Conservation (phyloP, 163 green algal genomes). For the Prototheca stagnorum region DNA sequence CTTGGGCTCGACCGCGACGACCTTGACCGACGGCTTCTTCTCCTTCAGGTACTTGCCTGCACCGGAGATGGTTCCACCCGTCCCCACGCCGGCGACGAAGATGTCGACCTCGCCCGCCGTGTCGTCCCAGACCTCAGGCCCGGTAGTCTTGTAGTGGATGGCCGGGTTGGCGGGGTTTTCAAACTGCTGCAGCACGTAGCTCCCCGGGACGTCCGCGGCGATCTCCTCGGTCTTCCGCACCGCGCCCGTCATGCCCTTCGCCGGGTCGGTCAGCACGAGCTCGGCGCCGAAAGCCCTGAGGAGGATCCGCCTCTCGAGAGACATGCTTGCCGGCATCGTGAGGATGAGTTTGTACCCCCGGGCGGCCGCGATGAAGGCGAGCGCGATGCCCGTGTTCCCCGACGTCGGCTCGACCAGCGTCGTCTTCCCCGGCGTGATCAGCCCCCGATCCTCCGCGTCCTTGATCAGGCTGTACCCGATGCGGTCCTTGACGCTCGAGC, state of each 20-base stretch:
- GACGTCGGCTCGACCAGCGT: conserved; percentile 88
- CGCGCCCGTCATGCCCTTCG: conserved; percentile 75
- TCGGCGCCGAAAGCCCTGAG: conserved; percentile 89
- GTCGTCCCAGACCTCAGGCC: conserved; percentile 86
- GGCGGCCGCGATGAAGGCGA: conserved; percentile 91
- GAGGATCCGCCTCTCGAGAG: conserved; percentile 79
- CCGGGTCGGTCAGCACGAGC: conserved; percentile 85
- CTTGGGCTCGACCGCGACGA: conserved; percentile 88
- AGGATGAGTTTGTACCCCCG: conserved; percentile 86
- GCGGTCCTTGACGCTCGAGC: conserved; percentile 38
- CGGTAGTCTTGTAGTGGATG: conserved; percentile 78
- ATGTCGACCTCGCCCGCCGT: conserved; percentile 71
- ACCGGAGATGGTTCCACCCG: conserved; percentile 92
- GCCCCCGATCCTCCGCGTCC: conserved; percentile 63
- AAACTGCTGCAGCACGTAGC: conserved; percentile 89
- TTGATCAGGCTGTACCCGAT: conserved; percentile 87
- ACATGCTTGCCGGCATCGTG: conserved; percentile 96
- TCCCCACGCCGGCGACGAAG: conserved; percentile 65
- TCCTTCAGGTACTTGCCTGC: conserved; percentile 75
- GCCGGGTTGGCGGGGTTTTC: conserved; percentile 87
- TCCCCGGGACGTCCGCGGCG: conserved; percentile 36
- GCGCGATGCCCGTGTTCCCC: conserved; percentile 92
- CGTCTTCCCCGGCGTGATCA: conserved; percentile 78
- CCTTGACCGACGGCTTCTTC: conserved; percentile 76
- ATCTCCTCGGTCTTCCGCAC: conserved; percentile 93